Percentiles rank a stretch among this genome's conserved stretches.
These are phyloP conservation scores for Phytophthora hibernalis DNA, from an alignment of 352 stramenopile species.

Conservation along the genomic window DNA sequence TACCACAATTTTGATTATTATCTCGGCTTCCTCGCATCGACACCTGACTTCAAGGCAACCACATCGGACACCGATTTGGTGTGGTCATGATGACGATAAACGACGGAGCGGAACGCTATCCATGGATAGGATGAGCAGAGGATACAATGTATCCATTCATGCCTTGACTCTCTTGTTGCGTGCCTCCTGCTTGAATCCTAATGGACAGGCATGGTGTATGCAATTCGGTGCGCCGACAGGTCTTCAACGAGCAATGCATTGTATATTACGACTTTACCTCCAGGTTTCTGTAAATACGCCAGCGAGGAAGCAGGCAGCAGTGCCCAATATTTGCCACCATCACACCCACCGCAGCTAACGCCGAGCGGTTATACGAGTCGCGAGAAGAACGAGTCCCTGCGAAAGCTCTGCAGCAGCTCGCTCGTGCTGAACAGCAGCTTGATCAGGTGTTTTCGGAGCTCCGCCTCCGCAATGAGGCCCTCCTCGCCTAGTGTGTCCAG, in stretches of 20 bases:
- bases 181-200: too few species aligned
- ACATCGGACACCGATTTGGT: conserved; percentile 11
- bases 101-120: conserved; percentile 11
- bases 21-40: conserved; percentile 9
- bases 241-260: conserved; percentile 25
- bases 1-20: conserved; percentile 50
- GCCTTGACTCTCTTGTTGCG: conserved; percentile 26
- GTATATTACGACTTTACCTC: conserved; percentile 39
- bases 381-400: conserved; percentile 78
- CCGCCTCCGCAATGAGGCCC: conserved; percentile 57
- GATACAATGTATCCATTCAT: conserved; percentile 26
- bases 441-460: conserved; percentile 79
- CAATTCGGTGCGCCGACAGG: neutral
- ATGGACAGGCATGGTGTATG: conserved; percentile 22
- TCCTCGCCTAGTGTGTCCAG: conserved; percentile 78
- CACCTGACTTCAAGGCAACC: neutral
- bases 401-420: conserved; percentile 76
- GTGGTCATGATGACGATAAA: conserved; percentile 5
- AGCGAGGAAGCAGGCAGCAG: conserved; percentile 8
- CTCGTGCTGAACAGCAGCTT: conserved; percentile 77
- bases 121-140: conserved; percentile 26
- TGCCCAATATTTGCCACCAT: neutral
- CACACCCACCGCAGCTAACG: conserved; percentile 13
- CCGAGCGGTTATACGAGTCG: conserved; percentile 58
- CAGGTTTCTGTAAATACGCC: conserved; percentile 35